phyloP scores from a whole-genome alignment of 306 rosid species.

The Rosa lucieae region DNA sequence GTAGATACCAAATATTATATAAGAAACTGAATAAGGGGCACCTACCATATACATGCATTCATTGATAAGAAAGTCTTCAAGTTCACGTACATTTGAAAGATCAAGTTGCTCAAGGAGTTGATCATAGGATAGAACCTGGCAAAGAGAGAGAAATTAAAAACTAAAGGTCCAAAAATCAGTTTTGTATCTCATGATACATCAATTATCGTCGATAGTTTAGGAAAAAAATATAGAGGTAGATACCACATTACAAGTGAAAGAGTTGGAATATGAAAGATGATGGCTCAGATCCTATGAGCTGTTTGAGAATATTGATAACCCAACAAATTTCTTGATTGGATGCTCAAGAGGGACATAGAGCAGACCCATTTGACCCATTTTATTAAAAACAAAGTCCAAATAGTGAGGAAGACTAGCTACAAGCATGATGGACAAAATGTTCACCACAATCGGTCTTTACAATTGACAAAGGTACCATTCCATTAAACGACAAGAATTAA shows the following conservation, averaged over 20 bases:
- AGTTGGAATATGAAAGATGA: background rate
- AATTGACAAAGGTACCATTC: background rate
- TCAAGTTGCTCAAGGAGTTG: constrained; percentile 24
- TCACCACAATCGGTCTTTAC: background rate
- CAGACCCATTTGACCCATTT: background rate
- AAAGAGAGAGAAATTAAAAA: background rate
- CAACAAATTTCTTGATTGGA: background rate
- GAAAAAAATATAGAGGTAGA: too few species aligned
- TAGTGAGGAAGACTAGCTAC: background rate
- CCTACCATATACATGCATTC: constrained; percentile 23
- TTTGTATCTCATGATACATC: background rate
- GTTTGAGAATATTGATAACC: background rate
- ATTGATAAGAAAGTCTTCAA: constrained; percentile 25
- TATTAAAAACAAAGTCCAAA: too few species aligned
- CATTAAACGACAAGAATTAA: background rate
- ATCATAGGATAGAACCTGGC: constrained; percentile 19
- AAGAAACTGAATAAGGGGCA: background rate
- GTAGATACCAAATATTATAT: background rate
- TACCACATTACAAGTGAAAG: background rate
- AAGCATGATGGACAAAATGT: background rate
- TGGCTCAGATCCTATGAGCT: background rate
- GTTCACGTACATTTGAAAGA: constrained; percentile 27
- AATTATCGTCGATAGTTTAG: background rate
- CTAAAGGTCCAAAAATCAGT: background rate
- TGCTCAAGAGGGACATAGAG: background rate